Evolutionary conservation across 495 filamentous ascomycete species (phyloP).

Genomic region (Opeltia flavorubescens): DNA sequence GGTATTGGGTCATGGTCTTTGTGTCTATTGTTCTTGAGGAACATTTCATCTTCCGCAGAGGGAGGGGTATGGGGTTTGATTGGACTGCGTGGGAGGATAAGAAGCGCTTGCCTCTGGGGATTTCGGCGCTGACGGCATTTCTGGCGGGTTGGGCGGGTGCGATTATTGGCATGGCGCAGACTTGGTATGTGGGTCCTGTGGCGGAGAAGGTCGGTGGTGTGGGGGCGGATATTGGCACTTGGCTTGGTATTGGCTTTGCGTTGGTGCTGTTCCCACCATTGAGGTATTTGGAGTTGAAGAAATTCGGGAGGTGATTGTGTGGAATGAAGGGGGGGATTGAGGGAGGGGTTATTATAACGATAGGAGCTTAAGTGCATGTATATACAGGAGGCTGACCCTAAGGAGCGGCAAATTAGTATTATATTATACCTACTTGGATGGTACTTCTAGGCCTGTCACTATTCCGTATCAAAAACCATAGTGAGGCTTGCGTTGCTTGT

Average conservation of each 20-base stretch:
- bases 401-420: no score
- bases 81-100: conserved; percentile 43
- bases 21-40: conserved; percentile 39
- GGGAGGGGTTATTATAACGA: no score
- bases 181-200: conserved; percentile 44
- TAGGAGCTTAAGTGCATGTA: no score
- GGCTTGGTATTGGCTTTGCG: conserved; percentile 29
- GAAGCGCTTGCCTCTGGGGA: conserved; percentile 37
- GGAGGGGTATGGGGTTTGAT: conserved; percentile 26
- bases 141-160: conserved; percentile 49
- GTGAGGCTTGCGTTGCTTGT: no score
- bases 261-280: conserved; percentile 30
- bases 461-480: no score
- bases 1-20: conserved; percentile 44
- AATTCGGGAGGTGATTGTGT: conserved; percentile 18
- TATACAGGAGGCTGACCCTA: no score
- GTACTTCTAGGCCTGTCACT: no score
- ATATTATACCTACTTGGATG: no score
- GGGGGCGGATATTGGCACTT: conserved; percentile 28
- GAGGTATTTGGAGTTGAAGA: conserved; percentile 25
- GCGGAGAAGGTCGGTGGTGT: conserved; percentile 28
- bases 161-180: conserved; percentile 47
- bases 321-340: no score
- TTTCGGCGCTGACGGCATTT: conserved; percentile 43
- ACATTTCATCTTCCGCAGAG: conserved; percentile 34